Conservation (phyloP, 2,329 filamentous ascomycete genomes). For the Aspergillus tanneri region DNA sequence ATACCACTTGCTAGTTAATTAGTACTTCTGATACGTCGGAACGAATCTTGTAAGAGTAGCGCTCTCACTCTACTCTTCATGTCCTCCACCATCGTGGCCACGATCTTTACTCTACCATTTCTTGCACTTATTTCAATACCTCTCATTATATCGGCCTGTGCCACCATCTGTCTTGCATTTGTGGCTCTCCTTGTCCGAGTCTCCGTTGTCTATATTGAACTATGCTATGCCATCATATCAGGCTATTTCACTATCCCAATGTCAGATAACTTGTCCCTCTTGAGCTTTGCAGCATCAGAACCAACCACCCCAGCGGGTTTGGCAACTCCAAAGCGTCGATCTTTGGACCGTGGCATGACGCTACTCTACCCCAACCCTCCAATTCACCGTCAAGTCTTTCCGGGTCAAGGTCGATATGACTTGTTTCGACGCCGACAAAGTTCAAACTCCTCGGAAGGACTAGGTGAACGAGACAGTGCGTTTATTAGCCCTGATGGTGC, state of each 20-base stretch:
- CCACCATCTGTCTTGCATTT: conserved; percentile 64
- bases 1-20: neutral
- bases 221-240: conserved; percentile 58
- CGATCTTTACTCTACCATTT: conserved; percentile 58
- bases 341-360: conserved; percentile 22
- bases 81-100: conserved; percentile 30
- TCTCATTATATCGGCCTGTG: conserved; percentile 60
- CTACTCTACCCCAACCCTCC: neutral
- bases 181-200: conserved; percentile 61
- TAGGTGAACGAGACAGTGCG: conserved; percentile 1
- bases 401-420: neutral
- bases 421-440: conserved; percentile 4
- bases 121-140: conserved; percentile 63
- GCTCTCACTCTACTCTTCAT: conserved; percentile 24
- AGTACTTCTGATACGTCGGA: neutral
- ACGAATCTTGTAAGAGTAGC: neutral
- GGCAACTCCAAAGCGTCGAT: conserved; percentile 24
- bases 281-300: conserved; percentile 31
- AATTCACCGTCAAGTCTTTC: conserved; percentile 3
- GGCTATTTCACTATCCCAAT: conserved; percentile 50
- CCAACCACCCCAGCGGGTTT: conserved; percentile 24
- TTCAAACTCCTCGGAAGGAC: conserved; percentile 8
- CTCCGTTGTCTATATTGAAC: conserved; percentile 62
- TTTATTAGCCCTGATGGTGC: conserved; percentile 7
- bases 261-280: conserved; percentile 27